Percentiles rank a stretch among this genome's conserved stretches.
Evolutionary conservation across 1,139 yeast genomes (phyloP).

Genomic region (Geotrichum restrictum): DNA sequence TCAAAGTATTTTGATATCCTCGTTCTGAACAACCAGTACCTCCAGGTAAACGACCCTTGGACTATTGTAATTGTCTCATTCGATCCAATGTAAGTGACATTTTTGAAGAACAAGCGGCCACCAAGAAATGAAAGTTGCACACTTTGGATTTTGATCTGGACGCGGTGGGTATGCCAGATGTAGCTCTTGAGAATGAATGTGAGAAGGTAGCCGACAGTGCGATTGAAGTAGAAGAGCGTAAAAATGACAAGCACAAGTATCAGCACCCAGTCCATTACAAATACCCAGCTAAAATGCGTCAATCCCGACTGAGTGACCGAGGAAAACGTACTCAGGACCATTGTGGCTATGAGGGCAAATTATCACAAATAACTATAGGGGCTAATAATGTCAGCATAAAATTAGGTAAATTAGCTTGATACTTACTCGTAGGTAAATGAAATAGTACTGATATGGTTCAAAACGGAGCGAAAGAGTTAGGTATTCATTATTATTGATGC

Average conservation of each 20-base stretch:
- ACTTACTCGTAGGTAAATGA: background rate
- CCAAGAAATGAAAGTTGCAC: constrained; percentile 72
- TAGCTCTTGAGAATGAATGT: constrained; percentile 50
- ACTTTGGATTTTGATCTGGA: constrained; percentile 65
- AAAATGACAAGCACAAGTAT: constrained; percentile 59
- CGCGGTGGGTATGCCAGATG: constrained; percentile 59
- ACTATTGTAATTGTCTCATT: constrained; percentile 68
- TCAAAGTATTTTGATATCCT: constrained; percentile 28
- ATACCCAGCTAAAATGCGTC: constrained; percentile 68
- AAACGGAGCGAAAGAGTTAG: background rate
- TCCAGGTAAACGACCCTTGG: constrained; percentile 77
- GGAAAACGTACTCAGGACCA: background rate
- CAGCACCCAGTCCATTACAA: constrained; percentile 76
- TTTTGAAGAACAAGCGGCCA: constrained; percentile 76
- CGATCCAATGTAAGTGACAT: constrained; percentile 63
- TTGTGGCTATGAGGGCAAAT: background rate
- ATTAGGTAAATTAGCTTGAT: background rate
- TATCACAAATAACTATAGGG: background rate
- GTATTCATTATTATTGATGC: background rate
- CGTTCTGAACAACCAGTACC: constrained; percentile 67
- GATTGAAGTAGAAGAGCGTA: constrained; percentile 69
- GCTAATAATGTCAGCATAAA: background rate
- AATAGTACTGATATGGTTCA: background rate
- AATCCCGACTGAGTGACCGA: constrained; percentile 24
- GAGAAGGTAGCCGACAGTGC: constrained; percentile 62